A percentile compares a stretch with the other conserved stretches of the same genome.
Conservation (phyloP, 2,329 filamentous ascomycete species). For the Tolypocladium cylindrosporum region DNA sequence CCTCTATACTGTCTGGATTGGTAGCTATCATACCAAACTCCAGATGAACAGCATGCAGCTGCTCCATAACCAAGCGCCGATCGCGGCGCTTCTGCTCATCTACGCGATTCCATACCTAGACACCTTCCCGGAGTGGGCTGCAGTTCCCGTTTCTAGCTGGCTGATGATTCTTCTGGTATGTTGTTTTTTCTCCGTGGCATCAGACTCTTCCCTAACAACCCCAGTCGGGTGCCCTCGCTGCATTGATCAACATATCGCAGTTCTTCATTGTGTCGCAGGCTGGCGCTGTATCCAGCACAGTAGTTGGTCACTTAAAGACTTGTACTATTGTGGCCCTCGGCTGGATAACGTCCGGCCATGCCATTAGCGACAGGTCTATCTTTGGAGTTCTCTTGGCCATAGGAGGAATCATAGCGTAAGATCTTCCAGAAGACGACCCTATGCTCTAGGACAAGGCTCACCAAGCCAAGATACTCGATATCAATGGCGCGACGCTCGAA, state of each 20-base stretch:
- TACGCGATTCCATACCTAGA: conserved; percentile 59
- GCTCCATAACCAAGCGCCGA: conserved; percentile 56
- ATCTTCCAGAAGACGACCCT: neutral
- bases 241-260: neutral
- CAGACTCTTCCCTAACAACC: neutral
- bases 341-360: neutral
- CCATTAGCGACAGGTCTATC: neutral
- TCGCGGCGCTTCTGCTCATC: conserved; percentile 51
- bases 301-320: neutral
- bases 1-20: conserved; percentile 61
- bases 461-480: neutral
- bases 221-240: neutral
- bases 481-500: no score
- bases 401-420: neutral
- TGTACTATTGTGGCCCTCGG: neutral
- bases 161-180: conserved; percentile 48
- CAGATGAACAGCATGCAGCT: conserved; percentile 60
- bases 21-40: conserved; percentile 53
- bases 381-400: neutral
- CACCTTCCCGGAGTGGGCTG: conserved; percentile 45
- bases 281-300: neutral
- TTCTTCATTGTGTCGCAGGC: neutral
- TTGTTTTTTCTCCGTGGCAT: no score
- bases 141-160: conserved; percentile 42
- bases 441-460: neutral